Conservation (phyloP, 2,329 filamentous ascomycete species). For the Penicillium sp. region DNA sequence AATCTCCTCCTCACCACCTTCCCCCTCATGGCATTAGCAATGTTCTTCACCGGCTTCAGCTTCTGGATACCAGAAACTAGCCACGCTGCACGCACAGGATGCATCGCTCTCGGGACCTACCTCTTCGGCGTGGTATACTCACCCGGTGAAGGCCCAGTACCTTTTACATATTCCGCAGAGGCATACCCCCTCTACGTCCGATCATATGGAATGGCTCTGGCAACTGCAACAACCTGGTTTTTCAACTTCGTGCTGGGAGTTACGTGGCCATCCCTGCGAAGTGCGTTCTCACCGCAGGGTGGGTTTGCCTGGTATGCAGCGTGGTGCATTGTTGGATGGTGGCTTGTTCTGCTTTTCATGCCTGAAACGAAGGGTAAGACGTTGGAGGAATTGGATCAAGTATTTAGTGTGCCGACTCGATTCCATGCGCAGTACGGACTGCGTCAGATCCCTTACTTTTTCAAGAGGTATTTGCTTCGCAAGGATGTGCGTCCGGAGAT, state of each 20-base stretch:
- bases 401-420: conserved; percentile 57
- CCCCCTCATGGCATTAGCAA: conserved; percentile 62
- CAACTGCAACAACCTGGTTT: conserved; percentile 66
- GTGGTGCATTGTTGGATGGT: conserved; percentile 51
- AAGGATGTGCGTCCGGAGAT: conserved; percentile 45
- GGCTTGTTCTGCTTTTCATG: conserved; percentile 48
- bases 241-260: conserved; percentile 59
- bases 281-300: conserved; percentile 55
- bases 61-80: conserved; percentile 54
- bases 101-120: conserved; percentile 50
- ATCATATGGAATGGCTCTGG: conserved; percentile 64
- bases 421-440: conserved; percentile 47
- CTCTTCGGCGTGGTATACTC: conserved; percentile 52
- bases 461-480: conserved; percentile 40
- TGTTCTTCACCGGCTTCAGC: conserved; percentile 58
- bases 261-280: conserved; percentile 57
- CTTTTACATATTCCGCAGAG: conserved; percentile 70
- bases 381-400: conserved; percentile 55
- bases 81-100: conserved; percentile 42
- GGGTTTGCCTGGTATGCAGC: conserved; percentile 57
- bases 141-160: conserved; percentile 67
- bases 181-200: conserved; percentile 68
- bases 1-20: conserved; percentile 68
- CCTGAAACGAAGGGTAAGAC: conserved; percentile 49
- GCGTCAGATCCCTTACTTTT: conserved; percentile 42